These are phyloP conservation scores for Xylariaceae sp. DNA, from an alignment of 2,329 filamentous ascomycete genomes.

Conservation along the genomic window DNA sequence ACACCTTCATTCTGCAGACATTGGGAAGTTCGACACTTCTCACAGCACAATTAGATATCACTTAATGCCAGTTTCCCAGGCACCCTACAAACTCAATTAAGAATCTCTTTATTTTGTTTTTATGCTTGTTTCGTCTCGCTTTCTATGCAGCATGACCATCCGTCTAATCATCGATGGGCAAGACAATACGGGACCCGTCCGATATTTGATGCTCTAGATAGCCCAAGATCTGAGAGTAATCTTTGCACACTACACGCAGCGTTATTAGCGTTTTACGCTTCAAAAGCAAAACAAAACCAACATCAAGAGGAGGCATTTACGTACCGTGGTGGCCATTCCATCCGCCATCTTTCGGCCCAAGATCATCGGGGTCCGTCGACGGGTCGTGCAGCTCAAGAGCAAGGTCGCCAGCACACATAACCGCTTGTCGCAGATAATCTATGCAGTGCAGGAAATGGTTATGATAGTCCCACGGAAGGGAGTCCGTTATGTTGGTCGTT, in stretches of 20 bases:
- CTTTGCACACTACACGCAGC: conserved; percentile 21
- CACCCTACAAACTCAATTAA: not conserved
- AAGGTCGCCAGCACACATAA: conserved; percentile 25
- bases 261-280: not conserved
- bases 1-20: not conserved
- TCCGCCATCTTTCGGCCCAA: conserved; percentile 21
- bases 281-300: too few relatives aligned
- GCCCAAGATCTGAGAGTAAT: conserved; percentile 20
- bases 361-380: conserved; percentile 20
- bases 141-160: not conserved
- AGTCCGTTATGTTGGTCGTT: conserved; percentile 12
- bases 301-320: not conserved
- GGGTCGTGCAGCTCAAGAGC: conserved; percentile 23
- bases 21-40: not conserved
- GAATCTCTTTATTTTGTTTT: not conserved
- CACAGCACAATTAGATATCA: not conserved
- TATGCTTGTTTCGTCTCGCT: not conserved
- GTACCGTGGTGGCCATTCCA: conserved; percentile 24
- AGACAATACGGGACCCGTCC: conserved; percentile 12
- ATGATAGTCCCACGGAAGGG: conserved; percentile 27
- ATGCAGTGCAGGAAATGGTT: conserved; percentile 23
- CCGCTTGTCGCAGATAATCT: conserved; percentile 25
- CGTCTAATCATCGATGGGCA: conserved; percentile 17
- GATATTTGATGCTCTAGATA: conserved; percentile 21
- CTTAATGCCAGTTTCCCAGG: not conserved